phyloP scores from a whole-genome alignment of 2,329 filamentous ascomycete species.

The Fusarium stilboides region DNA sequence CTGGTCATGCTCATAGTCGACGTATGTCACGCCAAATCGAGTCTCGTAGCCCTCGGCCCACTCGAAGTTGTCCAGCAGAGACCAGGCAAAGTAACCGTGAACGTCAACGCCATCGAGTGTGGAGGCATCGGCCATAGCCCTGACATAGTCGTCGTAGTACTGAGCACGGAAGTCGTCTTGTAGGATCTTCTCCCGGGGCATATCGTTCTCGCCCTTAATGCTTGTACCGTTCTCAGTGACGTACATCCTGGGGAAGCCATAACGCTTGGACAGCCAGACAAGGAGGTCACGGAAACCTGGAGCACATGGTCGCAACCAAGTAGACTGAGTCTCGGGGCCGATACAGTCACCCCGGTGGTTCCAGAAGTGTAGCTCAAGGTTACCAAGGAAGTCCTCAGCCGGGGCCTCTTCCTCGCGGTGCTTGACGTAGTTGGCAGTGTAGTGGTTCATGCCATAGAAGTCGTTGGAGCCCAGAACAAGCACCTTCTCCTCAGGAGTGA shows the following conservation, averaged over 20 bases:
- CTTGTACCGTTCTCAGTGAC: slow-evolving; percentile 92
- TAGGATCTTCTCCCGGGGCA: slow-evolving; percentile 78
- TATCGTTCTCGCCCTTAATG: slow-evolving; percentile 85
- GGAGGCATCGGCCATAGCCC: slow-evolving; percentile 81
- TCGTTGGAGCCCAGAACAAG: slow-evolving; percentile 91
- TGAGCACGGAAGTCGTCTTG: slow-evolving; percentile 85
- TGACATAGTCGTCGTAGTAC: slow-evolving; percentile 85
- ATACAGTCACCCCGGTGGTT: slow-evolving; percentile 82
- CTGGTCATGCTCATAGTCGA: slow-evolving; percentile 86
- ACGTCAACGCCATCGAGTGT: slow-evolving; percentile 83
- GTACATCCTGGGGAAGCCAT: slow-evolving; percentile 83
- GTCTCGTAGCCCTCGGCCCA: slow-evolving; percentile 95
- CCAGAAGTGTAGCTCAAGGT: slow-evolving; percentile 80
- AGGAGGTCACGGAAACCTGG: slow-evolving; percentile 83
- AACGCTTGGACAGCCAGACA: slow-evolving; percentile 83
- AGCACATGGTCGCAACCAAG: slow-evolving; percentile 84
- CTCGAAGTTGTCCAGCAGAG: slow-evolving; percentile 91
- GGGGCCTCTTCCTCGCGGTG: slow-evolving; percentile 75
- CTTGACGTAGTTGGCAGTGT: slow-evolving; percentile 89
- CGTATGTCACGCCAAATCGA: slow-evolving; percentile 85
- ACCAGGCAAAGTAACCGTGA: slow-evolving; percentile 87
- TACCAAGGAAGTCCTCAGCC: slow-evolving; percentile 79
- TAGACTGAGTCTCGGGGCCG: slow-evolving; percentile 85
- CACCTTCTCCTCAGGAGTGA: slow-evolving; percentile 78
- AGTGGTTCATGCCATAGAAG: slow-evolving; percentile 96